Evolutionary conservation across 345 rosid genomes (phyloP).

Genomic region (Linum usitatissimum): DNA sequence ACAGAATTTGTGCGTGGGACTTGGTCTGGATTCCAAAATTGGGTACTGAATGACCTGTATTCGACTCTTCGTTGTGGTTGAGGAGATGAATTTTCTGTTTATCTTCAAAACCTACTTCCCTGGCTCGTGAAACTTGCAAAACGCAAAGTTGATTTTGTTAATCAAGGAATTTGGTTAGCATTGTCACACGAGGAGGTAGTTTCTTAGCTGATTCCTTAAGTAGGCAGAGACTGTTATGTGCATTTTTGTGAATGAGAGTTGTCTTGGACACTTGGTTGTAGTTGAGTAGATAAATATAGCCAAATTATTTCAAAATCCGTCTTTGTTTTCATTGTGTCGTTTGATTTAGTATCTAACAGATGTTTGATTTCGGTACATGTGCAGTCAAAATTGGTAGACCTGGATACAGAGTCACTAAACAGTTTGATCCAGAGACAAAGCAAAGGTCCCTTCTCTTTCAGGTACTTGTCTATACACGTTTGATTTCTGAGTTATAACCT

Average conservation of each 20-base stretch:
- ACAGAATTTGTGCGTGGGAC: background rate
- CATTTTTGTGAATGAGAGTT: background rate
- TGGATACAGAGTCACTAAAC: conserved; percentile 89
- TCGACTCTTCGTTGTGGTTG: background rate
- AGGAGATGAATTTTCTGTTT: background rate
- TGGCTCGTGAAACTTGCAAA: no score
- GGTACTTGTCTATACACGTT: conserved; percentile 26
- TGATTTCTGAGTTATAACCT: background rate
- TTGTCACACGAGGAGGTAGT: no score
- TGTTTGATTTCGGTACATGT: background rate
- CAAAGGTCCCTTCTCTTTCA: conserved; percentile 95
- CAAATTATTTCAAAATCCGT: no score
- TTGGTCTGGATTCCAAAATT: background rate
- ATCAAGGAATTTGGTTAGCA: no score
- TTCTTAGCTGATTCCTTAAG: background rate
- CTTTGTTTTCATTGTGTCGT: no score
- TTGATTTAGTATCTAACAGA: background rate
- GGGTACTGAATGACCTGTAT: background rate
- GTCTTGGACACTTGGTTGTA: no score
- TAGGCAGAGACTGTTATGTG: background rate
- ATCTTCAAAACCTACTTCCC: background rate
- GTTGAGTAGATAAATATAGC: no score
- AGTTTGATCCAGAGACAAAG: conserved; percentile 81
- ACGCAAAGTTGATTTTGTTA: no score
- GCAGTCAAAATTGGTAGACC: conserved; percentile 97